phyloP scores from a whole-genome alignment of 495 filamentous ascomycete genomes.

The Podospora pseudopauciseta region DNA sequence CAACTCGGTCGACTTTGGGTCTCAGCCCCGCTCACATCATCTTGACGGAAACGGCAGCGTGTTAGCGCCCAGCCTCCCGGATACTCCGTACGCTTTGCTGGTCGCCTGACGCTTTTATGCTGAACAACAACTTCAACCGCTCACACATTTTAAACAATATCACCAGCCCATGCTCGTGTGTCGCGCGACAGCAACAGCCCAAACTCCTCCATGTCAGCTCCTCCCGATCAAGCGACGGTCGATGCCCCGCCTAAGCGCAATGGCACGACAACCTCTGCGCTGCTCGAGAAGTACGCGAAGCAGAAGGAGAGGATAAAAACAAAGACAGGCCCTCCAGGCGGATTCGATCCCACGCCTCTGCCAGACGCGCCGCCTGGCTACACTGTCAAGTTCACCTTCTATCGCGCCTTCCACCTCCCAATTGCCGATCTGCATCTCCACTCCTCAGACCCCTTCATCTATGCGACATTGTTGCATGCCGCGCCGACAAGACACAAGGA shows the following conservation, averaged over 20 bases:
- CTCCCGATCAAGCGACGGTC: not conserved
- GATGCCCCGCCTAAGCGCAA: not conserved
- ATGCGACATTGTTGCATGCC: conserved; percentile 59
- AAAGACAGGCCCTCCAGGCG: conserved; percentile 66
- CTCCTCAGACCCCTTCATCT: conserved; percentile 81
- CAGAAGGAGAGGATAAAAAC: conserved; percentile 51
- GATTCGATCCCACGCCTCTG: conserved; percentile 73
- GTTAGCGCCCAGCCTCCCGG: not conserved
- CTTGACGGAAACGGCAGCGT: not conserved
- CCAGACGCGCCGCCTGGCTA: conserved; percentile 70
- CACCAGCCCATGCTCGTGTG: not conserved
- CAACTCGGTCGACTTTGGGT: not conserved
- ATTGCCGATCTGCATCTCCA: conserved; percentile 71
- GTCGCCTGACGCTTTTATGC: not conserved
- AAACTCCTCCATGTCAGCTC: not conserved
- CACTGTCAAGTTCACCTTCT: conserved; percentile 81
- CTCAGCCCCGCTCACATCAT: not conserved
- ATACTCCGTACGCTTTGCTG: not conserved
- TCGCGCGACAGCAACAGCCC: not conserved
- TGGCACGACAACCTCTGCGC: not conserved
- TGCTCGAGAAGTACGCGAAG: not conserved
- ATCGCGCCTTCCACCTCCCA: conserved; percentile 74
- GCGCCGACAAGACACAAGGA: conserved; percentile 74
- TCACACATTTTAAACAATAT: not conserved
- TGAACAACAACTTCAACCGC: not conserved